Base-by-base conservation (phyloP, 2,329 filamentous ascomycete genomes). In the Trichoderma endophyticum region DNA sequence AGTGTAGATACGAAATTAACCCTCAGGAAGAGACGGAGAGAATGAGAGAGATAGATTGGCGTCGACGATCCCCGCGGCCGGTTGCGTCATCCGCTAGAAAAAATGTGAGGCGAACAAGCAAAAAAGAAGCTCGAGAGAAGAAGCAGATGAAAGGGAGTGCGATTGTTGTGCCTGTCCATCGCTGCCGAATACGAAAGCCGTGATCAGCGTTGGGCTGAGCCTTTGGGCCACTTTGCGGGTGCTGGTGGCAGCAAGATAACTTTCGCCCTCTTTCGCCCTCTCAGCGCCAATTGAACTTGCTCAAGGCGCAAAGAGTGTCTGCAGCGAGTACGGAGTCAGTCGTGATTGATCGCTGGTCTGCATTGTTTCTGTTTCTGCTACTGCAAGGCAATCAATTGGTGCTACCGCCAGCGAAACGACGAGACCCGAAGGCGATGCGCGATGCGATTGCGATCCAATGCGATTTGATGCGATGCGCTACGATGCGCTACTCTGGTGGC, bases 121-220 rank as follows among this genome's bases (percentile, higher is more conserved):
- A 48, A 51, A 51, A 21, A 51, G 43, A 51, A 51, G 43, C 43
- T 24, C n/a, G 11, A 54, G 28, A 54, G 62, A 51, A 21, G 28
- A 34, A 21, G 26, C 15, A 24, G 62, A 36, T 54, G 30, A 30
- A 60, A 30, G 30, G 15, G 15, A 60, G 56, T 21, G 56, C n/a
- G 26, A 32, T 28, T 51, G 26, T n/a, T 6, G n/a, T 65, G 6
- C 9, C 26, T 66, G 48, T 12, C 48, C 14, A 56, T 56, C 11
- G 30, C 63, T 57, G 51, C 65, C 65, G 65, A 68, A 68, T 48
- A 68, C 65, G 65, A 68, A 59, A 59, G 51, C 48, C 48, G n/a
- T 15, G 61, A 63, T 39, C 34, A 43, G 39, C 61, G 26, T 64
- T 60, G 36, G 36, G 56, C 65, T 68, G 54, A 60, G 36, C n/a